Evolutionary conservation across 2,329 filamentous ascomycete genomes (phyloP).

Genomic region (Ceratocystis lukuohia): DNA sequence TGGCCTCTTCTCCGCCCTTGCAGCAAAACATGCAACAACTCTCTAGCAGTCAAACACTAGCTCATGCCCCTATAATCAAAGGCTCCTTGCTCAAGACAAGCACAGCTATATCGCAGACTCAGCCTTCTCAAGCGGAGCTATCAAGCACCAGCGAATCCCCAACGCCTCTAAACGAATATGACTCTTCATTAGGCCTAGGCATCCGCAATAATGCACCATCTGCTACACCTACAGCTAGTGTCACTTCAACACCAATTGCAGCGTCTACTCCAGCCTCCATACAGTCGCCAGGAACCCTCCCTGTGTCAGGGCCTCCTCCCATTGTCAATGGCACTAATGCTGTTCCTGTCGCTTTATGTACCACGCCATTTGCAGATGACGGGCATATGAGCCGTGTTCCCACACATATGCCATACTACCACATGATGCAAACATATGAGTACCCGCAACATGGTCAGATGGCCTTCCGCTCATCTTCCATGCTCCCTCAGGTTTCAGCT

Average conservation of each 20-base stretch:
- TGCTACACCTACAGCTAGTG: not conserved
- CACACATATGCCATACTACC: slow-evolving; percentile 6
- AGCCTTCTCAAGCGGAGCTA: not conserved
- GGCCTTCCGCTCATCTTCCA: slow-evolving; percentile 5
- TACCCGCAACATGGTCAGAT: slow-evolving; percentile 7
- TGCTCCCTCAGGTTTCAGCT: slow-evolving; percentile 1
- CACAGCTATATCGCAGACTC: slow-evolving; percentile 22
- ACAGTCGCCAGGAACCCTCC: slow-evolving; percentile 1
- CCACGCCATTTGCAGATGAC: not conserved
- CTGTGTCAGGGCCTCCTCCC: slow-evolving; percentile 13
- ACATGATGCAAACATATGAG: slow-evolving; percentile 8
- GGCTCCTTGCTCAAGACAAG: slow-evolving; percentile 32
- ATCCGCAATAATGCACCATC: slow-evolving; percentile 4
- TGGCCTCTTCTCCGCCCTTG: slow-evolving; percentile 26
- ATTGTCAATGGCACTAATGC: slow-evolving; percentile 17
- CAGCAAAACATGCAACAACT: not conserved
- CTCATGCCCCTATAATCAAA: slow-evolving; percentile 39
- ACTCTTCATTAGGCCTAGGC: slow-evolving; percentile 11
- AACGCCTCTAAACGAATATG: not conserved
- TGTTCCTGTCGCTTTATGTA: slow-evolving; percentile 3
- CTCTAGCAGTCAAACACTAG: slow-evolving; percentile 24
- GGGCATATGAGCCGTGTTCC: not conserved
- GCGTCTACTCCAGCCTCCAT: not conserved
- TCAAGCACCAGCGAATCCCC: not conserved
- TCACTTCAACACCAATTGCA: slow-evolving; percentile 11